These are phyloP conservation scores for Lodderomyces pseudojiufengensis DNA, from an alignment of 1,139 yeast species.

Conservation along the genomic window DNA sequence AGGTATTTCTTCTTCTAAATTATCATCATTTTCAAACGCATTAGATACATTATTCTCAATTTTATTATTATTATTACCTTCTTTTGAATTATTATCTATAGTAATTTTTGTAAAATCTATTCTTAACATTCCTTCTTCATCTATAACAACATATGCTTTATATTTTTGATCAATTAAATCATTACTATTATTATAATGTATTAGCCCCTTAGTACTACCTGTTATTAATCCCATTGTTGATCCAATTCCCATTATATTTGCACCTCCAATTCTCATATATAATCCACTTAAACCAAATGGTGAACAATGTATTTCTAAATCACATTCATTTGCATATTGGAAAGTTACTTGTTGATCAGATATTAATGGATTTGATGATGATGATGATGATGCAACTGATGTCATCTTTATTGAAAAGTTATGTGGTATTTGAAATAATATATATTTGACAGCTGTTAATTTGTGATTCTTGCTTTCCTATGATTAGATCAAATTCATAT, in stretches of 20 bases:
- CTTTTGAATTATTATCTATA: slow-evolving; percentile 16
- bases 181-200: slow-evolving; percentile 49
- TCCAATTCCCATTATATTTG: slow-evolving; percentile 54
- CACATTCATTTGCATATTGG: slow-evolving; percentile 51
- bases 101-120: slow-evolving; percentile 53
- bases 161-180: slow-evolving; percentile 49
- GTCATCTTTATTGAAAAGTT: too few relatives aligned
- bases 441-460: too few relatives aligned
- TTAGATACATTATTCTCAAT: slow-evolving; percentile 6
- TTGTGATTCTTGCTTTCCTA: too few relatives aligned
- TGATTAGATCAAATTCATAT: too few relatives aligned
- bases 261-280: slow-evolving; percentile 49
- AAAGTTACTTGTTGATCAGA: slow-evolving; percentile 27
- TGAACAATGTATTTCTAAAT: slow-evolving; percentile 53
- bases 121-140: slow-evolving; percentile 46
- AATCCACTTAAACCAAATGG: slow-evolving; percentile 58
- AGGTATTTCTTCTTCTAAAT: slow-evolving; percentile 26
- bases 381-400: slow-evolving; percentile 1
- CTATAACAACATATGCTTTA: slow-evolving; percentile 50
- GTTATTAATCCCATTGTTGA: slow-evolving; percentile 57
- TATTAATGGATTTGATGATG: slow-evolving; percentile 1
- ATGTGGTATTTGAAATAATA: too few relatives aligned
- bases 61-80: slow-evolving; percentile 3
- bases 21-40: slow-evolving; percentile 10
- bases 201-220: slow-evolving; percentile 48